Base-by-base conservation (phyloP, 164 flowering plant species). In the Chloranthus sessilifolius region DNA sequence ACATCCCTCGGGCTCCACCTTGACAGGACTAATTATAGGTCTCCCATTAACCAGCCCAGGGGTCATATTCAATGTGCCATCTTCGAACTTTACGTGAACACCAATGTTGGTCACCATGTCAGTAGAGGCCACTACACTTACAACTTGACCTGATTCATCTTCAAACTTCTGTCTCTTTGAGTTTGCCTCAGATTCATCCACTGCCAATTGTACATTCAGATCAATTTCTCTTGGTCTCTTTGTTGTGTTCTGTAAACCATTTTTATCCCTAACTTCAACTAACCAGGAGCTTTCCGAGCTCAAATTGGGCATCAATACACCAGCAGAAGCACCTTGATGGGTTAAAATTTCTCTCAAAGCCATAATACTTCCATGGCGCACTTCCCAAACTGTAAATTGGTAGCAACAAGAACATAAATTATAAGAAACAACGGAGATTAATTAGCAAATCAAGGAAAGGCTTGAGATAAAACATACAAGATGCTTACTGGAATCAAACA, bases 281-380 rank as follows among this genome's bases (percentile, higher is more conserved):
- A 31, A 50, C 35, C 53, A 29, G 36, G 44, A 52, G 47, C 59
- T 64, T 60, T 66, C 70, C 2, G 59, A 64, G 63, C 66, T 65
- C 55, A 72, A 51, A 29, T 92, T 83, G 50, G 83, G 72, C 60
- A 62, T 44, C 56, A 66, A 50, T 20, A 85, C 80, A 44, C 90
- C 97, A 58, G 88, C 95, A 63, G 79, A 81, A 51, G 77, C 78
- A 58, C 95, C 99, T 70, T 89, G 97, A 67, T 80, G 82, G 5
- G 87, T 71, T 45, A 94, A 65, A 61, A 94, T 79, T 72, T 94
- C 99, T 67, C 99, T 89, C 47, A 94, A 58, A 48, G 95, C 96
- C 97, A 89, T 89, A 21, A 83, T 72, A 64, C 99, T 80, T 47
- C 99, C 99, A 68, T 94, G 99, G 17, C 99, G 96, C 44, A 87